Evolutionary conservation across 139 green algal genomes (phyloP).

Genomic region (Picochlorum sp.): DNA sequence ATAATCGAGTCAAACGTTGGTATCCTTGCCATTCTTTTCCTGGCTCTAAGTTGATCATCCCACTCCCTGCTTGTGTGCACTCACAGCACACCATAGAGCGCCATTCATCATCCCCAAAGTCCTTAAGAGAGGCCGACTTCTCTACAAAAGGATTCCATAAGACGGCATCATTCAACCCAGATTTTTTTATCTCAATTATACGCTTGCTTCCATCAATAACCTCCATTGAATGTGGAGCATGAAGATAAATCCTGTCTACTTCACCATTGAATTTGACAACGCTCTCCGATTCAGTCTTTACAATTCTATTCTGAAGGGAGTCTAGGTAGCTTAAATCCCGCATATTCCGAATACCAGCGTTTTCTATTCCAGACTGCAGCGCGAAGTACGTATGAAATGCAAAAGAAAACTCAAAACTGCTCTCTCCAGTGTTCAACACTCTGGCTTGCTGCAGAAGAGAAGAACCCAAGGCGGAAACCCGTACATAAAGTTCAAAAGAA

Average conservation of each 20-base stretch:
- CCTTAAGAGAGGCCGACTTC: slow-evolving; percentile 8
- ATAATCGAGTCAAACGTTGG: not conserved
- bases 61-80: slow-evolving; percentile 14
- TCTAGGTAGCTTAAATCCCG: slow-evolving; percentile 49
- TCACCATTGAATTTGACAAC: slow-evolving; percentile 35
- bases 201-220: slow-evolving; percentile 6
- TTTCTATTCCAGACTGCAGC: slow-evolving; percentile 14
- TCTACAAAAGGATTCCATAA: slow-evolving; percentile 19
- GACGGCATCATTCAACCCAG: slow-evolving; percentile 9
- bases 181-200: slow-evolving; percentile 6
- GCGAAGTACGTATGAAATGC: slow-evolving; percentile 81
- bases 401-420: slow-evolving; percentile 47
- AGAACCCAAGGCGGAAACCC: not conserved
- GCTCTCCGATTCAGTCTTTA: slow-evolving; percentile 13
- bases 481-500: slow-evolving; percentile 18
- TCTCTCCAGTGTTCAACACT: not conserved
- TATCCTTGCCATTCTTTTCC: slow-evolving; percentile 1
- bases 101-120: slow-evolving; percentile 19
- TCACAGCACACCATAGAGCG: slow-evolving; percentile 17
- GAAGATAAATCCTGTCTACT: slow-evolving; percentile 67
- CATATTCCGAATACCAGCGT: slow-evolving; percentile 33
- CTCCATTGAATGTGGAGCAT: slow-evolving; percentile 35
- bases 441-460: not conserved
- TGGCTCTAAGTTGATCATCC: not conserved
- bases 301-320: slow-evolving; percentile 34